Percentiles rank a stretch among this genome's conserved stretches.
Conservation (phyloP, 83 land plant genomes). For the Picea abies region DNA sequence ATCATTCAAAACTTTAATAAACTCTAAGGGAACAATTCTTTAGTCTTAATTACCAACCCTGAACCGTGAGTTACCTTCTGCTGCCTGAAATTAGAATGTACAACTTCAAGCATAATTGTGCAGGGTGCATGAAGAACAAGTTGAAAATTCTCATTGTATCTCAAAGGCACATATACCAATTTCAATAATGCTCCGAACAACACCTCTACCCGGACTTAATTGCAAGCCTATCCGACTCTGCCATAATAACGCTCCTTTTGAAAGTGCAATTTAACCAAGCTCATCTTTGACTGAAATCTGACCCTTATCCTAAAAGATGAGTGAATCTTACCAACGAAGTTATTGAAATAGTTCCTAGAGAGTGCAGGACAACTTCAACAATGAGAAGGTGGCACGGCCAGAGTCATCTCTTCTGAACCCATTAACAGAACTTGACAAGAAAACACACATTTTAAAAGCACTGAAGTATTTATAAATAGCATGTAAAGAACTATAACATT, state of each 20-base stretch:
- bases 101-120: background rate
- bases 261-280: background rate
- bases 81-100: background rate
- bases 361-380: background rate
- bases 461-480: slow-evolving; percentile 1
- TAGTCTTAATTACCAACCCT: background rate
- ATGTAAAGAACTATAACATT: background rate
- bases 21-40: background rate
- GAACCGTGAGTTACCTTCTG: background rate
- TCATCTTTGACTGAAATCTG: background rate
- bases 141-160: background rate
- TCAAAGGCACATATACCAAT: background rate
- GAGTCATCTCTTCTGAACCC: slow-evolving; percentile 4
- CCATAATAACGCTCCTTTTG: background rate
- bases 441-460: background rate
- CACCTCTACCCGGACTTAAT: background rate
- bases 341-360: background rate
- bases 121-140: background rate
- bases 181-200: background rate
- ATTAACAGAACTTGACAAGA: background rate
- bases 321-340: background rate
- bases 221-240: too few relatives aligned
- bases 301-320: too few relatives aligned
- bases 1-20: background rate
- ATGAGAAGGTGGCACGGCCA: background rate